Evolutionary conservation across 2,329 filamentous ascomycete species (phyloP).

Genomic region (Colletotrichum euphorbiae): DNA sequence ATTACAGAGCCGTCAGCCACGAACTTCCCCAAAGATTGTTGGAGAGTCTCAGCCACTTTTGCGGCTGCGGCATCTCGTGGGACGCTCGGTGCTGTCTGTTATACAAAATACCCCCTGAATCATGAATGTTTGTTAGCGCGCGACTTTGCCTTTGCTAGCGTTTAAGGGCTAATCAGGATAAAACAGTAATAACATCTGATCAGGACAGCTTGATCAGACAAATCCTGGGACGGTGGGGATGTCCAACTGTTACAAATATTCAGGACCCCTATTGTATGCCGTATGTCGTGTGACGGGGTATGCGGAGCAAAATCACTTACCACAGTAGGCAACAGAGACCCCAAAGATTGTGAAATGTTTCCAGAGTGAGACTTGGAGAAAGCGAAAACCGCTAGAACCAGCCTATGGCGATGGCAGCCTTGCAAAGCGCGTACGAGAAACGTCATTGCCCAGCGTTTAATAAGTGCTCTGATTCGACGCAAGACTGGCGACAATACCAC

Average conservation of each 20-base stretch:
- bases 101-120: too few relatives aligned
- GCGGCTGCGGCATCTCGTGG: conserved; percentile 1
- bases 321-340: not conserved
- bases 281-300: conserved; percentile 7
- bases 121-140: too few relatives aligned
- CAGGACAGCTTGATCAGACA: too few relatives aligned
- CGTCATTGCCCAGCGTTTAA: not conserved
- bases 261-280: conserved; percentile 14
- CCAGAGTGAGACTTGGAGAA: not conserved
- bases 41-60: not conserved
- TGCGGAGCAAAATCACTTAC: not conserved
- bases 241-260: too few relatives aligned
- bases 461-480: not conserved
- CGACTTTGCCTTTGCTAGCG: too few relatives aligned
- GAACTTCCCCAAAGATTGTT: not conserved
- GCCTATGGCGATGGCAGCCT: not conserved
- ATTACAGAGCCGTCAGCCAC: not conserved
- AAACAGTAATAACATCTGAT: too few relatives aligned
- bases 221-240: too few relatives aligned
- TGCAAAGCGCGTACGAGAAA: conserved; percentile 4
- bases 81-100: not conserved
- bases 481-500: not conserved
- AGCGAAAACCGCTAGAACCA: not conserved
- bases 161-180: too few relatives aligned
- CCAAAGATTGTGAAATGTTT: not conserved